phyloP scores from a whole-genome alignment of 345 rosid genomes.

The Gossypioides kirkii region DNA sequence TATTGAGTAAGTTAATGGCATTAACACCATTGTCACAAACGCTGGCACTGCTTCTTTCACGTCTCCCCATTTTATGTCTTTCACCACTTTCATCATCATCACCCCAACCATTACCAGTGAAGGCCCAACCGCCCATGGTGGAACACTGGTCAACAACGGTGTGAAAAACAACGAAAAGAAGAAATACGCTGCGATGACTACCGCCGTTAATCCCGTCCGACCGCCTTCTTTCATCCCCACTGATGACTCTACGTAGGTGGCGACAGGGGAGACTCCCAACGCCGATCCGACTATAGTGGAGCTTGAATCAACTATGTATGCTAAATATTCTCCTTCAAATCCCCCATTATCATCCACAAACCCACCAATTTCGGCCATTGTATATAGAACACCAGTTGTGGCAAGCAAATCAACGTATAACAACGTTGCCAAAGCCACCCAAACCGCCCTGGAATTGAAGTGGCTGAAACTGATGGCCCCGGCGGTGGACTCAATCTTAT shows the following conservation, averaged over 20 bases:
- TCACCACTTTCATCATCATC: conserved; percentile 83
- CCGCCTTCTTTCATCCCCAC: conserved; percentile 91
- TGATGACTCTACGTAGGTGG: conserved; percentile 74
- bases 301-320: conserved; percentile 71
- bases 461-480: conserved; percentile 60
- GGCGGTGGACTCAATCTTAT: conserved; percentile 61
- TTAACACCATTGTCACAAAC: conserved; percentile 68
- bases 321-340: conserved; percentile 78
- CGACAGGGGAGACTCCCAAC: conserved; percentile 62
- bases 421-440: conserved; percentile 67
- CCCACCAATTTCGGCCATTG: conserved; percentile 78
- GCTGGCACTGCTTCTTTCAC: conserved; percentile 71
- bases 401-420: conserved; percentile 68
- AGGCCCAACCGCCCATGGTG: conserved; percentile 92
- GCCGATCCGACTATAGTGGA: conserved; percentile 69
- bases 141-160: conserved; percentile 64
- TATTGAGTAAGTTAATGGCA: conserved; percentile 85
- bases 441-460: conserved; percentile 50
- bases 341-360: conserved; percentile 49
- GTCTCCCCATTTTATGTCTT: conserved; percentile 64
- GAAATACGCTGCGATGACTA: conserved; percentile 53
- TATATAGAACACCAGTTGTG: conserved; percentile 61
- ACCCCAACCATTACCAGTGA: conserved; percentile 77
- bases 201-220: conserved; percentile 76
- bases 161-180: conserved; percentile 56